A percentile compares a stretch with the other conserved stretches of the same genome.
These are phyloP conservation scores for Scheffersomyces ergatensis DNA, from an alignment of 805 yeast species.

Conservation along the genomic window DNA sequence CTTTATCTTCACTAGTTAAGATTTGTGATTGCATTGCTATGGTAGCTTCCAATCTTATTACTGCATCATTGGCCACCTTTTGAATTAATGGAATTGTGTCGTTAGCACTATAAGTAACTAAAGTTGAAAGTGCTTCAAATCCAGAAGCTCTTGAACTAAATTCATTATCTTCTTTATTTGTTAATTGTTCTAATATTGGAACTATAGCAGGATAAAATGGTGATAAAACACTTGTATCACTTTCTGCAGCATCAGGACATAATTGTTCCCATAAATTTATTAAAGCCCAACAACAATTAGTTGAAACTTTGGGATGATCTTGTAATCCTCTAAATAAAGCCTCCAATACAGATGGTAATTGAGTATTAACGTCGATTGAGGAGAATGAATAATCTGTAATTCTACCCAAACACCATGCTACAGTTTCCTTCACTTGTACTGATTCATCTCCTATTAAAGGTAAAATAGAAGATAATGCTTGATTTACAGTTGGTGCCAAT, in stretches of 20 bases:
- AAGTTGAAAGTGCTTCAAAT: conserved; percentile 83
- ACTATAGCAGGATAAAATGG: conserved; percentile 68
- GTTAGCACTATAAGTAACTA: conserved; percentile 72
- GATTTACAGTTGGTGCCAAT: conserved; percentile 64
- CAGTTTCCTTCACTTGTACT: conserved; percentile 91
- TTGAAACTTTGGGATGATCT: conserved; percentile 89
- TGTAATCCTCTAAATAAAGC: conserved; percentile 79
- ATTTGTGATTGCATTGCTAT: conserved; percentile 55
- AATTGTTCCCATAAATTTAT: conserved; percentile 89
- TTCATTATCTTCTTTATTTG: conserved; percentile 78
- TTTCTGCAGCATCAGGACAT: conserved; percentile 47
- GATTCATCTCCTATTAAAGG: conserved; percentile 68
- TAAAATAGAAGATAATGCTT: conserved; percentile 81
- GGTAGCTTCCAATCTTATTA: conserved; percentile 71
- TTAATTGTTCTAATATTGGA: conserved; percentile 66
- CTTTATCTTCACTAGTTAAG: conserved; percentile 65
- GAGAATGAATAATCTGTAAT: conserved; percentile 84
- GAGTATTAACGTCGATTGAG: conserved; percentile 64
- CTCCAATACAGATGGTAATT: conserved; percentile 67
- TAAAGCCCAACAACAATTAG: conserved; percentile 98
- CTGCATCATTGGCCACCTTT: conserved; percentile 69
- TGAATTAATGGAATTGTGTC: conserved; percentile 69
- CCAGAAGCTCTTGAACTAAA: conserved; percentile 91
- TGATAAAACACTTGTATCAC: conserved; percentile 63
- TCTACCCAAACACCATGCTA: conserved; percentile 97